Conservation (phyloP, 2,329 filamentous ascomycete species). For the Trichoderma arundinaceum region DNA sequence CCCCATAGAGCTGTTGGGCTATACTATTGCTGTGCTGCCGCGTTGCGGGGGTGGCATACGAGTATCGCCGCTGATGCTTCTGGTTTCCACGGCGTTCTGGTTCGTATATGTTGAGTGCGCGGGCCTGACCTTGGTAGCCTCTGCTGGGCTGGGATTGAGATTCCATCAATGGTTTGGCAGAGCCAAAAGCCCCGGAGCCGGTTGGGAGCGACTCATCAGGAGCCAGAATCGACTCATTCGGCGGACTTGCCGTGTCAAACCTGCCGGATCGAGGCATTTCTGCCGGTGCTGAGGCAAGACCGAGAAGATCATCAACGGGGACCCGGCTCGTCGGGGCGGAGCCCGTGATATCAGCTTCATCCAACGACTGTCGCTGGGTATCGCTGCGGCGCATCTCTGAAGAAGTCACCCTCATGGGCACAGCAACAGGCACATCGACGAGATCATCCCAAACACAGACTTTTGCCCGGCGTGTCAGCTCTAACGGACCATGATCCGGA, state of each 20-base stretch:
- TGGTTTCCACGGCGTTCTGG: slow-evolving; percentile 49
- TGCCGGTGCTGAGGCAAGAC: slow-evolving; percentile 63
- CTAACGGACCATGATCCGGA: slow-evolving; percentile 87
- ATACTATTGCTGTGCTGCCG: slow-evolving; percentile 57
- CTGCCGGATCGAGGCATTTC: slow-evolving; percentile 77
- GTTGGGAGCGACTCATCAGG: slow-evolving; percentile 43
- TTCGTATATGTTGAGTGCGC: slow-evolving; percentile 52
- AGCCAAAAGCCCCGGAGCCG: slow-evolving; percentile 34
- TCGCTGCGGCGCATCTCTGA: slow-evolving; percentile 78
- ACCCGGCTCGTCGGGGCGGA: slow-evolving; percentile 43
- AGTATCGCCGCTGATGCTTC: slow-evolving; percentile 59
- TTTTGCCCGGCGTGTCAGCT: slow-evolving; percentile 85
- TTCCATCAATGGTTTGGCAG: slow-evolving; percentile 1
- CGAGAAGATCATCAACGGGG: slow-evolving; percentile 70
- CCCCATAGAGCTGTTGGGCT: slow-evolving; percentile 58
- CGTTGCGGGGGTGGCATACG: slow-evolving; percentile 56
- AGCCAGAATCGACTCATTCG: slow-evolving; percentile 49
- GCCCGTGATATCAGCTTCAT: slow-evolving; percentile 86
- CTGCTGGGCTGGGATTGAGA: slow-evolving; percentile 32
- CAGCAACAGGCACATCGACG: slow-evolving; percentile 92
- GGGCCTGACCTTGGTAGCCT: slow-evolving; percentile 52
- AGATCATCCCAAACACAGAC: slow-evolving; percentile 98
- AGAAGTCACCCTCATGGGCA: slow-evolving; percentile 83
- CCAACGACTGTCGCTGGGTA: slow-evolving; percentile 57
- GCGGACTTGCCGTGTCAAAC: slow-evolving; percentile 67